Evolutionary conservation across 2,329 filamentous ascomycete genomes (phyloP), one percentile per base, ranked within the genome.

Genomic region (Helotiales sp.): DNA sequence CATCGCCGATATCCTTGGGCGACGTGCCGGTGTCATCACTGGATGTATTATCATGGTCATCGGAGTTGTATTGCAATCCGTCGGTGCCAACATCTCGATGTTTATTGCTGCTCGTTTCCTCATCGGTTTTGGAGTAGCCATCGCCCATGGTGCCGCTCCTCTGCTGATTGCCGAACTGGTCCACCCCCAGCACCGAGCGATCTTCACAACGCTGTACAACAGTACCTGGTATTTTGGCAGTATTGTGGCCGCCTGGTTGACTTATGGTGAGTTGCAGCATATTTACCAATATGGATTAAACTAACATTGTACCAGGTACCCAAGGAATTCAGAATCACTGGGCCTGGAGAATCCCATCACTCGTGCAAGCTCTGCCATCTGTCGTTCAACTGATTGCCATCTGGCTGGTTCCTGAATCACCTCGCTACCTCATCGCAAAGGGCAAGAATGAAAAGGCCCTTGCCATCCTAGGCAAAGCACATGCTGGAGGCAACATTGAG

Each of bases 371-470:
- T 19, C 55, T 63, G 8, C 66, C 68, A n/a, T 69, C 69, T 2
- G 33, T 65, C 24, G 53, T 68, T 6, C 67, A 69, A 55, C 51
- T 70, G 25, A 49, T 62, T 36, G 60, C 64, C 24, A 67, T 69
- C n/a, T 69, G 67, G 65, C 63, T 72, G 25, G 70, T 75, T 12
- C 73, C 73, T 25, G 73, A 75, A 63, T 67, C 74, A 60, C 67
- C 75, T 25, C 61, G 69, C 58, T 82, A 40, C 73, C 77, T 60
- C 64, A 75, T 70, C 12, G 57, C 64, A 31, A 78, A 79, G 57
- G 79, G 74, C 73, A 53, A 79, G 79, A 15, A 76, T 79, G 66
- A 76, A 79, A 63, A 78, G 78, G 63, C 79, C 74, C 61, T 72
- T 69, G 10, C 78, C 77, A 68, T 82, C 38, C 64, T 85, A 5